These are phyloP conservation scores for Hypoxylon fuscum DNA, from an alignment of 495 filamentous ascomycete genomes.

Conservation along the genomic window DNA sequence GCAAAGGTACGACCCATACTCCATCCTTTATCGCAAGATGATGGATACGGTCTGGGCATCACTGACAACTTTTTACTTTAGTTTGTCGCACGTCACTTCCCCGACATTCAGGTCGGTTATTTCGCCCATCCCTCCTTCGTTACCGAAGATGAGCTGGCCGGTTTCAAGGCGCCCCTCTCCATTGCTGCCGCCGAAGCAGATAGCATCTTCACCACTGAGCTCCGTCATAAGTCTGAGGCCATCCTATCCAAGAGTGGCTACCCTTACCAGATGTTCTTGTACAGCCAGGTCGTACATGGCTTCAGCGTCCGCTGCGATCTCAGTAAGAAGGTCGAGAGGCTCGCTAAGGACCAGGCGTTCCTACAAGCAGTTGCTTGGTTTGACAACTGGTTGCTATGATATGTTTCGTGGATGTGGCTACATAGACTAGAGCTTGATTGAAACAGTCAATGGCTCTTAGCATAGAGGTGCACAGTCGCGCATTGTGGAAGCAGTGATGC, in stretches of 20 bases:
- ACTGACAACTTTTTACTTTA: conserved; percentile 15
- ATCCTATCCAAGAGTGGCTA: conserved; percentile 65
- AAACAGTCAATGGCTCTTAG: too few relatives aligned
- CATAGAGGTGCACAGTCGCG: too few relatives aligned
- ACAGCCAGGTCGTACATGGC: conserved; percentile 76
- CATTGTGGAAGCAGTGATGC: too few relatives aligned
- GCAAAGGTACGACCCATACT: conserved; percentile 52
- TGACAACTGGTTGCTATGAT: conserved; percentile 54
- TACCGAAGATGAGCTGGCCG: conserved; percentile 74
- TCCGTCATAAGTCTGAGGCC: conserved; percentile 65
- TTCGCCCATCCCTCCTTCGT: conserved; percentile 79
- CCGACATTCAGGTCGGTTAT: conserved; percentile 67
- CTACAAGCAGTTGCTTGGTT: conserved; percentile 83
- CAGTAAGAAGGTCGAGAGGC: conserved; percentile 68
- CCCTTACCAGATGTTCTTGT: conserved; percentile 83
- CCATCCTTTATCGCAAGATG: conserved; percentile 18
- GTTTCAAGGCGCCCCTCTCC: conserved; percentile 72
- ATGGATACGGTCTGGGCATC: not conserved
- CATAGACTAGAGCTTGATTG: not conserved
- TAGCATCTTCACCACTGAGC: conserved; percentile 75
- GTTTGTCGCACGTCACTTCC: conserved; percentile 55
- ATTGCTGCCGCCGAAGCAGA: conserved; percentile 84
- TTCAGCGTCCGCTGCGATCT: conserved; percentile 78
- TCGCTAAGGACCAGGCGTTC: conserved; percentile 85
- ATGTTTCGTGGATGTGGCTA: not conserved